phyloP scores from a whole-genome alignment of 1,284 basidiomycete genomes.

The Fomitopsis pinicola region DNA sequence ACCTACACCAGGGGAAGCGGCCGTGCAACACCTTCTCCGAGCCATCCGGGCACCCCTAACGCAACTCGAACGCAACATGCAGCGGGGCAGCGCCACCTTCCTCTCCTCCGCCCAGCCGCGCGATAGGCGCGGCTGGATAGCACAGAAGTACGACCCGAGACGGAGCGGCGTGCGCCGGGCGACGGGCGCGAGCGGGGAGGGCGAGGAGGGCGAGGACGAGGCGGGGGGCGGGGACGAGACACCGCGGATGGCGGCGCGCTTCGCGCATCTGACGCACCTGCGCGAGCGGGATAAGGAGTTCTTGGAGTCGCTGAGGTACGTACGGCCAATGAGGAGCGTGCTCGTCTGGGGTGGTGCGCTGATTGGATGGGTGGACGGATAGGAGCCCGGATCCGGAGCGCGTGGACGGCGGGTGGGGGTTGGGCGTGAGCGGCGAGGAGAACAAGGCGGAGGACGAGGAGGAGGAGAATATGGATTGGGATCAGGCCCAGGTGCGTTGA shows the following conservation, averaged over 20 bases:
- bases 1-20: slow-evolving; percentile 56
- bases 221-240: slow-evolving; percentile 46
- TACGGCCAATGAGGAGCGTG: slow-evolving; percentile 15
- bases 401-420: slow-evolving; percentile 61
- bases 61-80: slow-evolving; percentile 22
- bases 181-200: slow-evolving; percentile 2
- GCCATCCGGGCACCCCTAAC: slow-evolving; percentile 45
- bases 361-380: background rate
- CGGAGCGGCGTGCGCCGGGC: slow-evolving; percentile 1
- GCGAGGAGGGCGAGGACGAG: slow-evolving; percentile 20
- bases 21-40: slow-evolving; percentile 58
- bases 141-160: slow-evolving; percentile 36
- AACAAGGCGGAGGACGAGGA: slow-evolving; percentile 26
- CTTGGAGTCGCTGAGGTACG: slow-evolving; percentile 51
- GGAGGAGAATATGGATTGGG: slow-evolving; percentile 48
- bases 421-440: slow-evolving; percentile 53
- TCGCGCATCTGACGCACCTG: slow-evolving; percentile 18
- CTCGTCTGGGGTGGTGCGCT: too few relatives aligned
- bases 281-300: slow-evolving; percentile 50
- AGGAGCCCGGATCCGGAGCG: slow-evolving; percentile 48
- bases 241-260: slow-evolving; percentile 33
- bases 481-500: slow-evolving; percentile 52
- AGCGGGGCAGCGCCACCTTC: slow-evolving; percentile 49
- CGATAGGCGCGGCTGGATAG: slow-evolving; percentile 72
- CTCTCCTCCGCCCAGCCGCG: slow-evolving; percentile 66